Conservation (phyloP, 1,284 basidiomycete genomes). For the Erythrobasidium hasegawianum region DNA sequence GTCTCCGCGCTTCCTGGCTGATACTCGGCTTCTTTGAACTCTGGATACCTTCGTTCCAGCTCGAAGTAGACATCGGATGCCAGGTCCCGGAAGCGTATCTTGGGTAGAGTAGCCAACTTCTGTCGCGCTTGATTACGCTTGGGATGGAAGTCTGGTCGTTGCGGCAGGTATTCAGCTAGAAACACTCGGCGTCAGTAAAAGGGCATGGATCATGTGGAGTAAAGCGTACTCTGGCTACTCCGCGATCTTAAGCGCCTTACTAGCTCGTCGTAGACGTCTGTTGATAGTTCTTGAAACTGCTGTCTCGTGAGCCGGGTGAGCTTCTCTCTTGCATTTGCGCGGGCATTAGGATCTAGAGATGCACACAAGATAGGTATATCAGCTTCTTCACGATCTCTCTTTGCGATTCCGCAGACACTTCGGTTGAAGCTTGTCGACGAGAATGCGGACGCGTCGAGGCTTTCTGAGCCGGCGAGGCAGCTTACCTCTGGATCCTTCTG, state of each 20-base stretch:
- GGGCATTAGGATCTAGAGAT: constrained; percentile 67
- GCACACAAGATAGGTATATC: neutral
- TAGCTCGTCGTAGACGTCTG: constrained; percentile 90
- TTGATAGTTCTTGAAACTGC: constrained; percentile 89
- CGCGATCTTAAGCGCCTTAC: constrained; percentile 55
- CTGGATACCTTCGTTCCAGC: constrained; percentile 86
- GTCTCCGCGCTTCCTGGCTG: constrained; percentile 1
- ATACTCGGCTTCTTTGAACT: constrained; percentile 74
- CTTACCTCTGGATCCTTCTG: constrained; percentile 59
- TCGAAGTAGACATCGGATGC: constrained; percentile 97
- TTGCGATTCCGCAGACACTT: neutral
- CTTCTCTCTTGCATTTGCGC: constrained; percentile 81
- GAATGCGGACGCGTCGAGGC: neutral
- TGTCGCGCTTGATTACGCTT: constrained; percentile 98
- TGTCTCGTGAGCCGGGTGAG: constrained; percentile 81
- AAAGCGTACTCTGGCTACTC: neutral
- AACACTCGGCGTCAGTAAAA: neutral
- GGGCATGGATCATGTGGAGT: no score
- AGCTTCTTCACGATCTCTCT: no score
- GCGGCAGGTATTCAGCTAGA: constrained; percentile 78
- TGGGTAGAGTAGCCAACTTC: constrained; percentile 91
- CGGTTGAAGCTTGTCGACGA: neutral
- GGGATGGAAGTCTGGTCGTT: constrained; percentile 92
- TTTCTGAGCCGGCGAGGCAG: neutral
- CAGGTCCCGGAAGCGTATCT: constrained; percentile 88